A percentile compares a stretch with the other conserved stretches of the same genome.
Conservation (phyloP, 2,329 filamentous ascomycete genomes). For the Chalaropsis thielavioides region DNA sequence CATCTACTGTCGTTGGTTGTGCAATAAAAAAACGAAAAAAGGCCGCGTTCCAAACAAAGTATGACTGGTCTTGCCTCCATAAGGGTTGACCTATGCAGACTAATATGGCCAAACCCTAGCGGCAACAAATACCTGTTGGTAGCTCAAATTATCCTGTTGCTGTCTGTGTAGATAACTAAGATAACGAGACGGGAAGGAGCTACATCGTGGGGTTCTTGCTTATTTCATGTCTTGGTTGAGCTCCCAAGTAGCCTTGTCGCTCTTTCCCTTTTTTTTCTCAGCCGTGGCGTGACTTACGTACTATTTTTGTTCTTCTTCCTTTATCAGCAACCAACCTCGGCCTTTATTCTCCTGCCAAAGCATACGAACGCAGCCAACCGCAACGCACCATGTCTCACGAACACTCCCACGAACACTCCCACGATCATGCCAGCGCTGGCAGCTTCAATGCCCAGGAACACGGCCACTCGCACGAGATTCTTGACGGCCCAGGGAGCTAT, state of each 20-base stretch:
- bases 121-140: not conserved
- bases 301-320: not conserved
- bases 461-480: conserved; percentile 90
- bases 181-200: not conserved
- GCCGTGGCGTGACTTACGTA: not conserved
- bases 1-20: not conserved
- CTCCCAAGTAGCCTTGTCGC: not conserved
- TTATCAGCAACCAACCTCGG: not conserved
- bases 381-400: not conserved
- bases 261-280: not conserved
- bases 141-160: not conserved
- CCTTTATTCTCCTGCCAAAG: no score
- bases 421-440: conserved; percentile 20
- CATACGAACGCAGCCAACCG: no score
- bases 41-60: not conserved
- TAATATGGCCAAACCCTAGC: not conserved
- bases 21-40: not conserved
- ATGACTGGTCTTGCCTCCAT: not conserved
- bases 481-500: conserved; percentile 84
- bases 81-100: not conserved
- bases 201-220: not conserved
- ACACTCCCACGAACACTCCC: conserved; percentile 11
- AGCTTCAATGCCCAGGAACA: conserved; percentile 49
- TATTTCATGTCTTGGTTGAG: not conserved
- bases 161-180: not conserved